These are phyloP conservation scores for Trypanosoma brucei DNA, from an alignment of 208 protist genomes.

Conservation along the genomic window DNA sequence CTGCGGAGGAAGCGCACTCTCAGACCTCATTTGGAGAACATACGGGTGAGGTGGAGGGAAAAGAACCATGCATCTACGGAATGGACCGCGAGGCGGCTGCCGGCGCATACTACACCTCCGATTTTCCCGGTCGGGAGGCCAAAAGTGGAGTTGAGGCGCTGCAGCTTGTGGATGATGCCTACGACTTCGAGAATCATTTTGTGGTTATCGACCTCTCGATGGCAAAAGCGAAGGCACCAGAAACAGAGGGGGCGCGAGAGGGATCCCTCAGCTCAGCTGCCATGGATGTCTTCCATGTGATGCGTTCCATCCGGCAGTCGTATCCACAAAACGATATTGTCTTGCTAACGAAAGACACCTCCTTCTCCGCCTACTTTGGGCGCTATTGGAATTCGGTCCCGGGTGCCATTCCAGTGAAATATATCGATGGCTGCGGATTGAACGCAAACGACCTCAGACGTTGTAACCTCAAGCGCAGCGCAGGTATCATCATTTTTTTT, in stretches of 20 bases:
- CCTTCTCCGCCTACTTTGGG: slow-evolving; percentile 71
- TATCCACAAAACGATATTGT: slow-evolving; percentile 73
- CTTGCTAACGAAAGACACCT: slow-evolving; percentile 67
- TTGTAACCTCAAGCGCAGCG: slow-evolving; percentile 68
- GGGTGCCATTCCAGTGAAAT: slow-evolving; percentile 41
- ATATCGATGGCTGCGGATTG: slow-evolving; percentile 67
- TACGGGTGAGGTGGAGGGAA: slow-evolving; percentile 10
- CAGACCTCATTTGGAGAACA: slow-evolving; percentile 49
- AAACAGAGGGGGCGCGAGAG: slow-evolving; percentile 57
- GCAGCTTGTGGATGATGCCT: slow-evolving; percentile 45
- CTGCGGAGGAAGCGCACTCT: slow-evolving; percentile 35
- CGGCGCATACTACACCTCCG: neutral
- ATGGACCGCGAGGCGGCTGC: no score
- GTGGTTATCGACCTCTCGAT: slow-evolving; percentile 72
- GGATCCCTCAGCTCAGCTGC: slow-evolving; percentile 50
- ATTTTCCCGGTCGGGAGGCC: neutral
- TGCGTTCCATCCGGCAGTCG: slow-evolving; percentile 50
- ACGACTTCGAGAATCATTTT: slow-evolving; percentile 74
- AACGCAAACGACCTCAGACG: slow-evolving; percentile 62
- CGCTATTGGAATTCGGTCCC: slow-evolving; percentile 38
- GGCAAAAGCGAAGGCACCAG: slow-evolving; percentile 50
- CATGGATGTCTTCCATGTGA: slow-evolving; percentile 59
- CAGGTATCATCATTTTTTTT: slow-evolving; percentile 68
- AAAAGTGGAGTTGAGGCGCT: slow-evolving; percentile 11
- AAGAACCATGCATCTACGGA: neutral